phyloP scores from a whole-genome alignment of 2,329 filamentous ascomycete genomes.

The Diplodia scrobiculata region DNA sequence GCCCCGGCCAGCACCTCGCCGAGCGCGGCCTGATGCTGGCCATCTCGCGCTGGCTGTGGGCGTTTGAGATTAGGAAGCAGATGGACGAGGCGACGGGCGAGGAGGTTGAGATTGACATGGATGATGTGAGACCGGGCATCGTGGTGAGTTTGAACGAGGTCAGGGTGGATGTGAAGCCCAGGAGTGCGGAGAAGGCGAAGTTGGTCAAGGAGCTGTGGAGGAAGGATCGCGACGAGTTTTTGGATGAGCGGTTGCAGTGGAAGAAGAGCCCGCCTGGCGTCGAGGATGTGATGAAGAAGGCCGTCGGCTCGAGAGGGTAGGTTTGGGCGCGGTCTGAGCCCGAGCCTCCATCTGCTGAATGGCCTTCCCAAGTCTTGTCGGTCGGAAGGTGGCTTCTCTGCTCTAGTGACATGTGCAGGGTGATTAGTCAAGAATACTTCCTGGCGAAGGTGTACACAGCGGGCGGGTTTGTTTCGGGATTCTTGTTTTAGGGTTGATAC shows the following conservation, averaged over 20 bases:
- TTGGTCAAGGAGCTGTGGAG: conserved; percentile 32
- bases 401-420: no score
- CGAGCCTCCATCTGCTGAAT: no score
- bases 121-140: conserved; percentile 31
- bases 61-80: conserved; percentile 34
- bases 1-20: conserved; percentile 45
- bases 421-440: no score
- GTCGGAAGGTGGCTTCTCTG: no score
- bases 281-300: background rate
- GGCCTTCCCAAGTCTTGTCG: no score
- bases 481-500: no score
- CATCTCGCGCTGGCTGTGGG: conserved; percentile 42
- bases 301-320: background rate
- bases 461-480: no score
- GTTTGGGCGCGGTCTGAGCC: background rate
- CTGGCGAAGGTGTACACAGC: no score
- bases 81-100: conserved; percentile 17
- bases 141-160: conserved; percentile 33
- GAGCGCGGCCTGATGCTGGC: conserved; percentile 39
- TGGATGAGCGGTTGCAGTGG: conserved; percentile 33
- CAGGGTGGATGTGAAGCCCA: conserved; percentile 31
- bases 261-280: conserved; percentile 33
- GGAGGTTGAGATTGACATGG: conserved; percentile 9
- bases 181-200: conserved; percentile 28
- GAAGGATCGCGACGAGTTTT: conserved; percentile 30